These are phyloP conservation scores for Citrus medica DNA, from an alignment of 345 rosid genomes.

Conservation along the genomic window DNA sequence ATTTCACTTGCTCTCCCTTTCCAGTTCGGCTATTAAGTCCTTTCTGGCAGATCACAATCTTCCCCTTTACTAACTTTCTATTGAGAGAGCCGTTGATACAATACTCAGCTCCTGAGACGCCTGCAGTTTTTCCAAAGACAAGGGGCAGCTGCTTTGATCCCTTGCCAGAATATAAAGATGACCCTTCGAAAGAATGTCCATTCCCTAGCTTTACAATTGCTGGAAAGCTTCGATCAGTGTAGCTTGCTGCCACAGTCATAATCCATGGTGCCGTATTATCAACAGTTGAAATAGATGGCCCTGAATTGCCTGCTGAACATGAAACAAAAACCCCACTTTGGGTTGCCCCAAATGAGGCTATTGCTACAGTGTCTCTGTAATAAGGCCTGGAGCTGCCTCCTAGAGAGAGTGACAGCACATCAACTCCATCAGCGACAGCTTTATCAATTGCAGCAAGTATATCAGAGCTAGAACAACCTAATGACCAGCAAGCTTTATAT, in stretches of 20 bases:
- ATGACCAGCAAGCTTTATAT: constrained; percentile 69
- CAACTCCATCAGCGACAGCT: constrained; percentile 73
- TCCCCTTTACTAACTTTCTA: constrained; percentile 30
- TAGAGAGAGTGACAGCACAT: constrained; percentile 68
- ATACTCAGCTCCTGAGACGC: constrained; percentile 37
- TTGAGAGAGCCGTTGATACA: constrained; percentile 25
- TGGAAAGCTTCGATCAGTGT: constrained; percentile 63
- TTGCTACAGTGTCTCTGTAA: constrained; percentile 48
- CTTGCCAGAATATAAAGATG: constrained; percentile 44
- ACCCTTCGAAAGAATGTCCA: constrained; percentile 41
- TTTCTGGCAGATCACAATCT: constrained; percentile 38
- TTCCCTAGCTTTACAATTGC: constrained; percentile 49
- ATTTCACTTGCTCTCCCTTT: constrained; percentile 40
- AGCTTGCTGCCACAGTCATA: constrained; percentile 86
- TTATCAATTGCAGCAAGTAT: constrained; percentile 63
- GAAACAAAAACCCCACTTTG: constrained; percentile 64
- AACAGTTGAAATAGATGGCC: constrained; percentile 49
- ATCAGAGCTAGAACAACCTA: constrained; percentile 60
- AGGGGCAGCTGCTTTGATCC: constrained; percentile 37
- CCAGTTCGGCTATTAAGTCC: constrained; percentile 11
- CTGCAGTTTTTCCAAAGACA: constrained; percentile 52
- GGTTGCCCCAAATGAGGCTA: constrained; percentile 56
- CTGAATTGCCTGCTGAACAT: constrained; percentile 79
- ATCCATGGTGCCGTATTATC: constrained; percentile 80
- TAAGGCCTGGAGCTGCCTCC: constrained; percentile 59